phyloP scores from a whole-genome alignment of 2,329 filamentous ascomycete species.

The Sclerotinia borealis region DNA sequence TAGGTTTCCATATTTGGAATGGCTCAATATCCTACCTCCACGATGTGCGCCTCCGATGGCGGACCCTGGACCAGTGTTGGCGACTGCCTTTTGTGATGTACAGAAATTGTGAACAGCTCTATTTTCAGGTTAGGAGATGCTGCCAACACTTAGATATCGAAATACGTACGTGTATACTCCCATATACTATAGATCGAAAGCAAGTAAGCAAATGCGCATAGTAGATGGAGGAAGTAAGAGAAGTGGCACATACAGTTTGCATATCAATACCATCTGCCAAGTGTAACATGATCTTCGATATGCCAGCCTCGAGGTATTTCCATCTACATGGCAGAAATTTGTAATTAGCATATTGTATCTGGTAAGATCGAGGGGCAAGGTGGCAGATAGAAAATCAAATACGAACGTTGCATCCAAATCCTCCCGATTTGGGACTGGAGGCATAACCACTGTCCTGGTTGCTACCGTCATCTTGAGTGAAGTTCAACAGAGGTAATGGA shows the following conservation, averaged over 20 bases:
- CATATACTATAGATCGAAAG: conserved; percentile 63
- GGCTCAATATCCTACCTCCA: conserved; percentile 51
- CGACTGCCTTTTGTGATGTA: conserved; percentile 89
- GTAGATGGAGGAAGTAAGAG: background rate
- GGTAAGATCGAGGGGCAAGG: background rate
- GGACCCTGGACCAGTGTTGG: conserved; percentile 42
- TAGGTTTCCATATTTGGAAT: conserved; percentile 11
- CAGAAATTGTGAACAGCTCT: conserved; percentile 98
- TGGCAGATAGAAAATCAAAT: background rate
- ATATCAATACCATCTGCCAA: conserved; percentile 91
- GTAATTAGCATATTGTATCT: background rate
- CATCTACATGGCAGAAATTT: conserved; percentile 53
- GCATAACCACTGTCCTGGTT: conserved; percentile 38
- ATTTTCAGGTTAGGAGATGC: conserved; percentile 34
- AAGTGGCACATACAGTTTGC: conserved; percentile 58
- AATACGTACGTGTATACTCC: conserved; percentile 76
- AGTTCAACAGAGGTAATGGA: background rate
- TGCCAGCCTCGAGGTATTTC: conserved; percentile 80
- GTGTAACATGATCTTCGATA: conserved; percentile 89
- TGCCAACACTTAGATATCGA: conserved; percentile 12
- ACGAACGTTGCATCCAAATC: conserved; percentile 58
- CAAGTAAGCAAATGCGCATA: conserved; percentile 6
- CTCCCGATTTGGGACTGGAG: conserved; percentile 54
- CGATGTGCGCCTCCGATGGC: conserved; percentile 53
- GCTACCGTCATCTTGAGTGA: conserved; percentile 17